Conservation (phyloP, 129 eudicot species). For the Erigeron canadensis region DNA sequence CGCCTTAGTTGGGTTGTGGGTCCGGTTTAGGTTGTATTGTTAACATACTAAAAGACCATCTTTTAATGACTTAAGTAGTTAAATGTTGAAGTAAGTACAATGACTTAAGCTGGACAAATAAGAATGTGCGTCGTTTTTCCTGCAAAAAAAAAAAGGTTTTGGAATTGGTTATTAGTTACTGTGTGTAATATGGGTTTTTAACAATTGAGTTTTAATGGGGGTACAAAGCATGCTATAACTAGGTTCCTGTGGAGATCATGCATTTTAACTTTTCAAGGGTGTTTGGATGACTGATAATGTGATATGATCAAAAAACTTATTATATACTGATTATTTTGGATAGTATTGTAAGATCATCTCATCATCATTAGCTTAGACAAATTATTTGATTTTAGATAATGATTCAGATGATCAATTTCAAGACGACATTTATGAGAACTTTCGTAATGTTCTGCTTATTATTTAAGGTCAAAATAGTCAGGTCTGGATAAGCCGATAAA, state of each 20-base stretch:
- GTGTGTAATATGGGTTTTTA: neutral
- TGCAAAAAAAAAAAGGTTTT: no score
- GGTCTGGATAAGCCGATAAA: neutral
- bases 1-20: no score
- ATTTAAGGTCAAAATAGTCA: neutral
- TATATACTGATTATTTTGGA: neutral
- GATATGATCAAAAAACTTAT: neutral
- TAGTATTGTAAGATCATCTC: no score
- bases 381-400: neutral
- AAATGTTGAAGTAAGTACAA: no score
- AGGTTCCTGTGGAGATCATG: neutral
- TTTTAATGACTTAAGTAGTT: no score
- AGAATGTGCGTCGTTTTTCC: no score
- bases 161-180: neutral
- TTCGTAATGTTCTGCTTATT: neutral
- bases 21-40: no score
- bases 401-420: neutral
- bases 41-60: no score
- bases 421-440: neutral
- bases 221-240: neutral
- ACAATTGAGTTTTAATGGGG: neutral
- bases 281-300: neutral
- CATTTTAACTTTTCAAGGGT: neutral
- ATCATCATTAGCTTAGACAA: no score
- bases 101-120: no score